Evolutionary conservation across 78 protist genomes (phyloP), one percentile per base, ranked within the genome.

Genomic region (Polysphondylium violaceum): DNA sequence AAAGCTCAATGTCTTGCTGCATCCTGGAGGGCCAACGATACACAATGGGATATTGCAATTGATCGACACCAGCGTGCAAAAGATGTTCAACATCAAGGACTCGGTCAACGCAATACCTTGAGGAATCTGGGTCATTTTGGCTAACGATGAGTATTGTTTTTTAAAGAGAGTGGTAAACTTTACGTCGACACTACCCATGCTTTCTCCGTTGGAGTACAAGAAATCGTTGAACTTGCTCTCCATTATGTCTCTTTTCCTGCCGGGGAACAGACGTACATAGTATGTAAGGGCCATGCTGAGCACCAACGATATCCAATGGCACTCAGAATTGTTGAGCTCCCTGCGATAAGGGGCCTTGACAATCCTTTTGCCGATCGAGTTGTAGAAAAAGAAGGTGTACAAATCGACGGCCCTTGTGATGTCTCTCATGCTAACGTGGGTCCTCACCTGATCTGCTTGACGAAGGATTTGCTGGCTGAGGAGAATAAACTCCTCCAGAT

Each of bases 401-500:
- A 92, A 19, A 59, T 79, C 91, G 1, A 83, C 33, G 0, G 68
- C 78, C 44, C 95, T 23, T 11, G 29, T 63, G 2, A 92, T 55
- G 23, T 92, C 95, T 41, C 95, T 79, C 33, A 92, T 92, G 36
- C 76, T 56, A 0, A 83, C 95, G 58, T 74, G 85, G n/a, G 73
- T 83, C 25, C 91, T 44, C 11, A 29, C 17, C n/a, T 83, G 91
- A 14, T 83, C 36, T 0, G 36, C 35, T 0, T 6, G 29, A 38
- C 91, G 23, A 31, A 83, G 27, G 12, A 31, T 12, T 21, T 58
- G 17, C 31, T 83, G 91, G 33, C 91, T 79, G 21, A 43, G 6
- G 14, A 69, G 14, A n/a, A 83, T 67, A 33, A 59, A 47, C 6
- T 27, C 33, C 23, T 40, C 16, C 0, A 47, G 9, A 35, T 83